Evolutionary conservation across 1,284 basidiomycete species (phyloP).

Genomic region (Microbotryum scabiosae): DNA sequence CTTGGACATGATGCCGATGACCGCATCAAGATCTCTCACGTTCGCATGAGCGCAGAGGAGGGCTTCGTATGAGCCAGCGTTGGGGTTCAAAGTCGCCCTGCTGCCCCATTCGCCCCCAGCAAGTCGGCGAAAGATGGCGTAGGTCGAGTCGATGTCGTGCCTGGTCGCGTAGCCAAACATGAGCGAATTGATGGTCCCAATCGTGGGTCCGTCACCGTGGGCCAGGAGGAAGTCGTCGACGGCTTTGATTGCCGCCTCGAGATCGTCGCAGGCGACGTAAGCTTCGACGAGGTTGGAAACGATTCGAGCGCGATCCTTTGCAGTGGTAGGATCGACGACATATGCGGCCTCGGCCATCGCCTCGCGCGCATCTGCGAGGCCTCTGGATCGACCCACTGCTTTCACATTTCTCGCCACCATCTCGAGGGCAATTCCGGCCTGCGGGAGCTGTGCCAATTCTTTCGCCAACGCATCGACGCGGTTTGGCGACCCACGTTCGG

Average conservation of each 20-base stretch:
- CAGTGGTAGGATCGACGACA: too few species aligned
- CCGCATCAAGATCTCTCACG: conserved; percentile 55
- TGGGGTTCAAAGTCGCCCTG: conserved; percentile 46
- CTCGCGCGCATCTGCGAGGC: too few species aligned
- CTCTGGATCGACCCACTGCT: not conserved
- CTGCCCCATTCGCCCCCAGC: conserved; percentile 43
- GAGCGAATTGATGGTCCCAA: conserved; percentile 39
- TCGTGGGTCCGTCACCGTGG: not conserved
- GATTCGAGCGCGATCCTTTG: conserved; percentile 11
- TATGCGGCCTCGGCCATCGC: too few species aligned
- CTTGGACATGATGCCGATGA: conserved; percentile 54
- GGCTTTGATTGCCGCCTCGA: conserved; percentile 11
- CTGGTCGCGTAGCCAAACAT: conserved; percentile 52
- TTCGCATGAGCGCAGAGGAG: conserved; percentile 62
- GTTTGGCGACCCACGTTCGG: too few species aligned
- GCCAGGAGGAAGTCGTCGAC: conserved; percentile 7
- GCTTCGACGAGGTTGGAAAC: conserved; percentile 15
- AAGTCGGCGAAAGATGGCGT: conserved; percentile 54
- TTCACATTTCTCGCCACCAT: not conserved
- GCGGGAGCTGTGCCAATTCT: conserved; percentile 2
- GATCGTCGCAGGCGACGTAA: conserved; percentile 15
- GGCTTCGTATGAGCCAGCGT: conserved; percentile 55
- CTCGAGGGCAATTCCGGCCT: not conserved
- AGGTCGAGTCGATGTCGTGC: conserved; percentile 50
- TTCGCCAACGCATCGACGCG: not conserved